Conservation (phyloP, 768 basidiomycete genomes). For the Erythrobasidium yunnanense region DNA sequence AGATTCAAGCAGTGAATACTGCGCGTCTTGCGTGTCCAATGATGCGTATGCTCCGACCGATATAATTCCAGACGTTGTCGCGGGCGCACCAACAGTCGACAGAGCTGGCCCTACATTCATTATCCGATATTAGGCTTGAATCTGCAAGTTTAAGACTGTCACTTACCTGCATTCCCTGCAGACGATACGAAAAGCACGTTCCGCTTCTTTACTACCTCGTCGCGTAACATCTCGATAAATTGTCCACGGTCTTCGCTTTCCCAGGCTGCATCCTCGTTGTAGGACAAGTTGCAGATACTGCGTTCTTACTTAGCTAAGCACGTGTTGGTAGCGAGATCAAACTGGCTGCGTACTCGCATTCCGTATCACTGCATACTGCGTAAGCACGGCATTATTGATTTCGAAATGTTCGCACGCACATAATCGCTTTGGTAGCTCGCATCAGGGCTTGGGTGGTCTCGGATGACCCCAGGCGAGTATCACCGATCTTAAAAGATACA, state of each 20-base stretch:
- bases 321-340: too few relatives aligned
- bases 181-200: constrained; percentile 25
- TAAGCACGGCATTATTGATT: not conserved
- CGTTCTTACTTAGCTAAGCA: constrained; percentile 3
- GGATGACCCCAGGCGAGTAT: constrained; percentile 10
- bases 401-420: not conserved
- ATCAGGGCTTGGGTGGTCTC: constrained; percentile 28
- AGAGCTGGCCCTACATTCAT: too few relatives aligned
- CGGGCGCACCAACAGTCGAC: constrained; percentile 25
- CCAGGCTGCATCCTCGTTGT: constrained; percentile 21
- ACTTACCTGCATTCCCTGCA: constrained; percentile 23
- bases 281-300: constrained; percentile 27
- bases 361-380: too few relatives aligned
- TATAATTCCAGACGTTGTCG: constrained; percentile 17
- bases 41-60: constrained; percentile 17
- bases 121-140: too few relatives aligned
- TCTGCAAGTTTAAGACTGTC: too few relatives aligned
- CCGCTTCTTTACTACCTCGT: constrained; percentile 29
- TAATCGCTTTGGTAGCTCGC: constrained; percentile 23
- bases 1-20: constrained; percentile 26
- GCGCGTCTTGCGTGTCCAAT: constrained; percentile 6
- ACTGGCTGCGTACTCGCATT: too few relatives aligned
- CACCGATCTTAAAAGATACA: constrained; percentile 28
- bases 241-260: constrained; percentile 3
- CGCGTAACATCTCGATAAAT: constrained; percentile 13